These are phyloP conservation scores for Earliella scabrosa DNA, from an alignment of 1,284 basidiomycete species.

Conservation along the genomic window DNA sequence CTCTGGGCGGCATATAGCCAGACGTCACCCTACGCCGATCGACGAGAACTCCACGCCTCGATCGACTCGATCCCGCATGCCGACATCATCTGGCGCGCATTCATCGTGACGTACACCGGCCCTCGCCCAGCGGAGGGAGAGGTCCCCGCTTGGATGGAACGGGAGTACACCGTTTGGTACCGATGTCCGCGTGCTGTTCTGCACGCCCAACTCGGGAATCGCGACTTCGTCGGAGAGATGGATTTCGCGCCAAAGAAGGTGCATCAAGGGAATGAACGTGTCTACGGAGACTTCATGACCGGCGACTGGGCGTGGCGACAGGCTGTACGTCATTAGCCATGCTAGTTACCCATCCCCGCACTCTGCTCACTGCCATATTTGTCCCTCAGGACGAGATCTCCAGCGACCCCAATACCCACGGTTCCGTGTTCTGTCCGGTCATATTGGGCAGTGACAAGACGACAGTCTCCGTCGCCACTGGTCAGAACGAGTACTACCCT, in stretches of 20 bases:
- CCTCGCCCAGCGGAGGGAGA: not conserved
- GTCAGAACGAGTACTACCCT: constrained; percentile 28
- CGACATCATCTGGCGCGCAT: constrained; percentile 12
- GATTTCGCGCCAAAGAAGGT: constrained; percentile 23
- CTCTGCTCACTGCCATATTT: constrained; percentile 1
- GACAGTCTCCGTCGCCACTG: constrained; percentile 25
- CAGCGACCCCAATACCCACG: constrained; percentile 10
- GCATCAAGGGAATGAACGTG: constrained; percentile 1
- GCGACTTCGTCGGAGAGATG: constrained; percentile 17
- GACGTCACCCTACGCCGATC: not conserved
- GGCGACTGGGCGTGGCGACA: constrained; percentile 17
- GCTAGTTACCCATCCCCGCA: not conserved
- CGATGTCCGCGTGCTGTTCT: not conserved
- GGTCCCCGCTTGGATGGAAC: too few species aligned
- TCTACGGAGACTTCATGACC: constrained; percentile 8
- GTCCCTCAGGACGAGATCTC: constrained; percentile 1
- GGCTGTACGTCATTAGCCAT: constrained; percentile 3
- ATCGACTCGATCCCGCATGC: constrained; percentile 14
- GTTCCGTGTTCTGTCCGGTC: constrained; percentile 24
- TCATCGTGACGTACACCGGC: not conserved
- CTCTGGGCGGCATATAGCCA: not conserved
- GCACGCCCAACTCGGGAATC: constrained; percentile 15
- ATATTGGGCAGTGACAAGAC: constrained; percentile 32
- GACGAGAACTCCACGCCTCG: not conserved
- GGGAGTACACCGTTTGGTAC: too few species aligned